Base-by-base conservation (phyloP, 495 filamentous ascomycete genomes). In the Aspergillus affinis region DNA sequence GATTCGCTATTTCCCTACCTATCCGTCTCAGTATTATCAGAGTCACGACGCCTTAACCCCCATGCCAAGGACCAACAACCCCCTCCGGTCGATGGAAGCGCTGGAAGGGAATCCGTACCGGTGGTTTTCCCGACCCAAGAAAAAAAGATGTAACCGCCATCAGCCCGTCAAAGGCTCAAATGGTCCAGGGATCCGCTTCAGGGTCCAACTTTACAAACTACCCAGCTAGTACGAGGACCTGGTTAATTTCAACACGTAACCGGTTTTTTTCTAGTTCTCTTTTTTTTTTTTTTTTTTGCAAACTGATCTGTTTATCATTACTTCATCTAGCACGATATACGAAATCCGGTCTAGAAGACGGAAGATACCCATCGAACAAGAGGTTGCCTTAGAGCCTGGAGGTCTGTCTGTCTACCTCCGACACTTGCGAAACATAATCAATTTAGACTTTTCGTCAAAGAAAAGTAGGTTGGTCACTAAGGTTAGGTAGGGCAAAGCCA, bases 141-240 rank as follows among this genome's bases (percentile, higher is more conserved):
- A 41, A 6, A 32, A 51, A 12, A 13, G 18, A 51, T 41, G 36
- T 41, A 41, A 41, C 36, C 36, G 19, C 49, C 21, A 23, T 26
- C 49, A n/a, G 23, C 6, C 18, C 49, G 21, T 51, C 49, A 50
- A 51, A 26, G 23, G 23, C 23, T 4, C 23, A 26, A 26, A 52
- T 26, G 50, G 50, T 52, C 50, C 50, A 26, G 21, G 23, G 27
- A 21, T 23, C 50, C 50, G 50, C 23, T 41, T 41, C 36, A 41
- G 36, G 36, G 36, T 17, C 36, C 36, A 41, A 15, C 36, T 41
- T 41, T 17, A 41, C 36, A 41, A 4, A 15, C 36, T 41, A 41
- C 10, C 9, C n/a, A n/a, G n/a, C n/a, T 26, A 26, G 23, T 26
- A 26, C 23, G 23, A 4, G 36, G 9, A 41, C 36, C 32, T 41